Base-by-base conservation (phyloP, 2,329 filamentous ascomycete species). In the Penicillium sp. region DNA sequence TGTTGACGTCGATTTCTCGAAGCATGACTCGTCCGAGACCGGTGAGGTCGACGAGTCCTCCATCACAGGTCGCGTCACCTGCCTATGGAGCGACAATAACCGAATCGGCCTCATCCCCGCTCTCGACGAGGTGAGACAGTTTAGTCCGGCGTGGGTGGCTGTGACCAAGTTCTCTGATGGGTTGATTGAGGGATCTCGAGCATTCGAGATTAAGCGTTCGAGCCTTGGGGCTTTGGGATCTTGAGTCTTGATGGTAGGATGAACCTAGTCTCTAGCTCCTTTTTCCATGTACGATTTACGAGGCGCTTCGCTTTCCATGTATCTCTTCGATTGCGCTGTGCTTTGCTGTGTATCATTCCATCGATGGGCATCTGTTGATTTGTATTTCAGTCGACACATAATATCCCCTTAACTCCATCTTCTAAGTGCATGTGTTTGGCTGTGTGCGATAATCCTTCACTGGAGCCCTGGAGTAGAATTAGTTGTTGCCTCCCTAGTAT, bases 11-110 rank as follows among this genome's bases (percentile, higher is more conserved):
- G 80, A 84, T 54, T 92, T 67, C 23, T 55, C 58, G 3, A 40
- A 64, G n/a, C 36, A 57, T 27, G 53, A 61, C 6, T 34, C 34
- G 77, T 80, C 55, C 61, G 70, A 16, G 67, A 68, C 53, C 44
- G 60, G 60, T 38, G 66, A 62, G n/a, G 67, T 58, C 9, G 69
- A 72, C 40, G 61, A 67, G 16, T 68, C 74, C 19, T 67, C 51
- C 5, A 46, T 91, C 34, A 81, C 80, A 61, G 90, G 92, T 1
- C 82, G 78, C 34, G 85, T 92, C 1, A 81, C 87, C 16, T 97
- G 94, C 74, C 79, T 90, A 33, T 97, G 92, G 92, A 91, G 88
- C 67, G 94, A 99, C 76, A 87, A 84, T 44, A 97, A 97, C 68
- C 76, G 78, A 36, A 74, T 76, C 2, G 87, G 85, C 4, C 81